These are phyloP conservation scores for Heliamphora exappendiculata DNA, from an alignment of 148 eudicot genomes.

Conservation along the genomic window DNA sequence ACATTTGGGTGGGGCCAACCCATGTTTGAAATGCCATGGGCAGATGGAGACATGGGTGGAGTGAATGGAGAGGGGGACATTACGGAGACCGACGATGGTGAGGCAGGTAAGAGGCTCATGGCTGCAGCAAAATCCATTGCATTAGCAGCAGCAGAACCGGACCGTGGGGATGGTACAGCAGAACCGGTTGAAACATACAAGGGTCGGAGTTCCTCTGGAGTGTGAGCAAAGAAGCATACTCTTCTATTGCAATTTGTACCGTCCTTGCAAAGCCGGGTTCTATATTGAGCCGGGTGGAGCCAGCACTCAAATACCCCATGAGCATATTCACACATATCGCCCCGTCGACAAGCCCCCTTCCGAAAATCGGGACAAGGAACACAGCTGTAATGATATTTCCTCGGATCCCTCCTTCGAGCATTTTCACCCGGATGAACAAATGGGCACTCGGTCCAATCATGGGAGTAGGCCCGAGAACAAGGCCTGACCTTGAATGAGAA, in stretches of 20 bases:
- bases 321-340: conserved; percentile 83
- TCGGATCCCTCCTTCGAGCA: conserved; percentile 72
- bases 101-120: conserved; percentile 43
- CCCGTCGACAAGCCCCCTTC: conserved; percentile 66
- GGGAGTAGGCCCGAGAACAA: conserved; percentile 83
- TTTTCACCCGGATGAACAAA: conserved; percentile 89
- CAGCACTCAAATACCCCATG: conserved; percentile 86
- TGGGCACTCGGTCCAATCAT: conserved; percentile 92
- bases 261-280: conserved; percentile 77
- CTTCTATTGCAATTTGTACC: conserved; percentile 51
- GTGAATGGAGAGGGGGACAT: conserved; percentile 51
- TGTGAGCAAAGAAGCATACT: conserved; percentile 83
- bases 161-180: conserved; percentile 63
- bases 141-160: conserved; percentile 28
- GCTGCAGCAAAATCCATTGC: conserved; percentile 52
- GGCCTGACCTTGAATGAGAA: conserved; percentile 72
- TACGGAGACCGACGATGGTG: conserved; percentile 45
- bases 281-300: conserved; percentile 84
- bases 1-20: conserved; percentile 54
- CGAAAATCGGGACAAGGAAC: conserved; percentile 87
- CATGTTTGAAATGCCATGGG: conserved; percentile 41
- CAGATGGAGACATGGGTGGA: conserved; percentile 75
- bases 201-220: conserved; percentile 67
- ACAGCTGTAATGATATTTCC: conserved; percentile 81
- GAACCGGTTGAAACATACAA: conserved; percentile 59